Conservation (phyloP, 139 green algal genomes). For the Chlorella sp. region DNA sequence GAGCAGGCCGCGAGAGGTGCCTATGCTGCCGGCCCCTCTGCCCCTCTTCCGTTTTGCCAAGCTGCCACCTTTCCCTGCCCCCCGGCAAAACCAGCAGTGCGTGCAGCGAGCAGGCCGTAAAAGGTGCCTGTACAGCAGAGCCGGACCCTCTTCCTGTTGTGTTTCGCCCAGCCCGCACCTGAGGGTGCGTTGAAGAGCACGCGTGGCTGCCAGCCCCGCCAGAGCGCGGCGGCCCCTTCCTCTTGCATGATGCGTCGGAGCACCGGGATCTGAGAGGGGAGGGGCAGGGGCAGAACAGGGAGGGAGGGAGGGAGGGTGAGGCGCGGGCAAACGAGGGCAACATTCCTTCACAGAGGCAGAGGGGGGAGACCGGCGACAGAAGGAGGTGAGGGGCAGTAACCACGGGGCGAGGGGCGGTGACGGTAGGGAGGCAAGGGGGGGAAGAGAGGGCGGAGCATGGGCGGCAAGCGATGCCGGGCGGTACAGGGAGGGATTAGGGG, state of each 20-base stretch:
- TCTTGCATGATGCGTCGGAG: constrained; percentile 78
- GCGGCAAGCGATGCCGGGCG: too few species aligned
- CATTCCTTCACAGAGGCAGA: too few species aligned
- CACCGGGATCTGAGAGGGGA: constrained; percentile 60
- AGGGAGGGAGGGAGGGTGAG: too few species aligned
- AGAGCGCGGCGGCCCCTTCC: constrained; percentile 84
- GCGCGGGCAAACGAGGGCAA: too few species aligned
- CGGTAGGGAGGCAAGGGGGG: background rate
- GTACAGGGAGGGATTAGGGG: too few species aligned
- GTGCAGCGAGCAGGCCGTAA: too few species aligned
- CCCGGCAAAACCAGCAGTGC: background rate
- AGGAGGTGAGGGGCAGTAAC: too few species aligned
- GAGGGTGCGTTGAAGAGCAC: constrained; percentile 94
- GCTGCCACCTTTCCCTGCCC: background rate
- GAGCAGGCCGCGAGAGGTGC: too few species aligned
- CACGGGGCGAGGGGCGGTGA: too few species aligned
- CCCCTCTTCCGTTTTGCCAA: background rate
- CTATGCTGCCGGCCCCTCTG: background rate
- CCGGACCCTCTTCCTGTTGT: too few species aligned
- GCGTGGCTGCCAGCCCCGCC: constrained; percentile 81
- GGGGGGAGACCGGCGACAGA: background rate
- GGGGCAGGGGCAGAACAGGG: too few species aligned
- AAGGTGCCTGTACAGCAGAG: background rate
- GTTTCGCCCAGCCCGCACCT: background rate
- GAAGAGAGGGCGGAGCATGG: background rate